A percentile compares a stretch with the other conserved stretches of the same genome.
phyloP scores from a whole-genome alignment of 129 eudicot genomes.

The Flaveria sonorensis region DNA sequence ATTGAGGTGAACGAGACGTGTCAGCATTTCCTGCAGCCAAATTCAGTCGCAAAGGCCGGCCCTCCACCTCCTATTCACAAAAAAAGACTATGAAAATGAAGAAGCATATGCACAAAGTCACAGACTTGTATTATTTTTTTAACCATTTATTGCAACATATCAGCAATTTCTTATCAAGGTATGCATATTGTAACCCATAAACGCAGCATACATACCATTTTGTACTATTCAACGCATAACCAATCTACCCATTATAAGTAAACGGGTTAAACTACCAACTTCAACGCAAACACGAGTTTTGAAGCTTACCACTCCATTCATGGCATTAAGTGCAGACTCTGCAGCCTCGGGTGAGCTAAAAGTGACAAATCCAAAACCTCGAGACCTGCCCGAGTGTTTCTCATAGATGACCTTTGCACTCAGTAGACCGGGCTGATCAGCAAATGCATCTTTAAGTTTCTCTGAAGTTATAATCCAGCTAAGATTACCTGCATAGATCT shows the following conservation, averaged over 20 bases:
- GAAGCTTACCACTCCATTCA: conserved; percentile 73
- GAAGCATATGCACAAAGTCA: not conserved
- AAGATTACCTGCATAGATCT: conserved; percentile 87
- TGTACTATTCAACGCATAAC: not conserved
- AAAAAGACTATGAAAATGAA: not conserved
- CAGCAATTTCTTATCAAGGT: not conserved
- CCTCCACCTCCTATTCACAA: conserved; percentile 65
- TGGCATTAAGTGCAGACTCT: conserved; percentile 55
- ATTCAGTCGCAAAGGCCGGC: conserved; percentile 70
- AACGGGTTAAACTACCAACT: not conserved
- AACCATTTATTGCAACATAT: not conserved
- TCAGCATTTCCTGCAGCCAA: conserved; percentile 56
- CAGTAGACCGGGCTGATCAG: conserved; percentile 65
- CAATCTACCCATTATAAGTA: not conserved
- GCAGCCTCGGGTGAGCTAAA: conserved; percentile 71
- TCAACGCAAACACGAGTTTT: conserved; percentile 7
- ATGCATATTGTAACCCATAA: not conserved
- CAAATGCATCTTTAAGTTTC: conserved; percentile 64
- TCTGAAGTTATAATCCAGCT: conserved; percentile 79
- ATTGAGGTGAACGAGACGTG: conserved; percentile 28
- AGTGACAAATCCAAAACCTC: conserved; percentile 87
- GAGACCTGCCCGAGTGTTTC: conserved; percentile 70
- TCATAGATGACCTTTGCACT: conserved; percentile 88
- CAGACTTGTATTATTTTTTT: not conserved
- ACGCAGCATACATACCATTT: not conserved